These are phyloP conservation scores for Rehmannia glutinosa DNA, from an alignment of 257 asterid species.

Conservation along the genomic window DNA sequence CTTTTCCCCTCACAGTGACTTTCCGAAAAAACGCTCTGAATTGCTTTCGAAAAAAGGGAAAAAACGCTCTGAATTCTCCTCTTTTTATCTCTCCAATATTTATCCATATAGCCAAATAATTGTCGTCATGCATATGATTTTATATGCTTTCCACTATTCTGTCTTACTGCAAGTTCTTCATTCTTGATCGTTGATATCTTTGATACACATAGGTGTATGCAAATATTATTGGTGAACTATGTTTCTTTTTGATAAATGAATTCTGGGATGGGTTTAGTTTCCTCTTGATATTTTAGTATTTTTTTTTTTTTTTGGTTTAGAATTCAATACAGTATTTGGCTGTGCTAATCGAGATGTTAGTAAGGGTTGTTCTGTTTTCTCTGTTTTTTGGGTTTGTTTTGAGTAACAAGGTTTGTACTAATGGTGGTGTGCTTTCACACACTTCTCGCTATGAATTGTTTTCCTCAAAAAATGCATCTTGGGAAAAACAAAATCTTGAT, in stretches of 20 bases:
- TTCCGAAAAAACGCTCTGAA: no score
- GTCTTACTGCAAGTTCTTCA: background rate
- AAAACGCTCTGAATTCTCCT: no score
- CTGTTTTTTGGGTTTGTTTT: slow-evolving; percentile 36
- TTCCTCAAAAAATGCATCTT: slow-evolving; percentile 46
- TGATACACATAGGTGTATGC: background rate
- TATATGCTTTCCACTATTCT: background rate
- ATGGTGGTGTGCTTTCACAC: slow-evolving; percentile 58
- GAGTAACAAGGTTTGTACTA: slow-evolving; percentile 66
- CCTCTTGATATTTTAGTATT: background rate
- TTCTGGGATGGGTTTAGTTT: background rate
- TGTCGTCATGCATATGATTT: background rate
- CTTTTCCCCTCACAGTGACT: no score
- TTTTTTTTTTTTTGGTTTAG: no score
- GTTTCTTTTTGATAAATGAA: background rate
- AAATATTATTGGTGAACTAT: background rate
- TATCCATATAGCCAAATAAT: no score
- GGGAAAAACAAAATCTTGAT: slow-evolving; percentile 44
- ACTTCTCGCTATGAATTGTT: slow-evolving; percentile 47
- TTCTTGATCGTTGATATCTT: background rate
- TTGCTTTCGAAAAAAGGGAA: no score
- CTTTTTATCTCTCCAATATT: no score
- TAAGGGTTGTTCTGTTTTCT: slow-evolving; percentile 26
- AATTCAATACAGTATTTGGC: slow-evolving; percentile 17
- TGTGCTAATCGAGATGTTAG: slow-evolving; percentile 22